Percentiles rank a stretch among this genome's conserved stretches.
Evolutionary conservation across 2,329 filamentous ascomycete species (phyloP).

Genomic region (Xylariaceae sp.): DNA sequence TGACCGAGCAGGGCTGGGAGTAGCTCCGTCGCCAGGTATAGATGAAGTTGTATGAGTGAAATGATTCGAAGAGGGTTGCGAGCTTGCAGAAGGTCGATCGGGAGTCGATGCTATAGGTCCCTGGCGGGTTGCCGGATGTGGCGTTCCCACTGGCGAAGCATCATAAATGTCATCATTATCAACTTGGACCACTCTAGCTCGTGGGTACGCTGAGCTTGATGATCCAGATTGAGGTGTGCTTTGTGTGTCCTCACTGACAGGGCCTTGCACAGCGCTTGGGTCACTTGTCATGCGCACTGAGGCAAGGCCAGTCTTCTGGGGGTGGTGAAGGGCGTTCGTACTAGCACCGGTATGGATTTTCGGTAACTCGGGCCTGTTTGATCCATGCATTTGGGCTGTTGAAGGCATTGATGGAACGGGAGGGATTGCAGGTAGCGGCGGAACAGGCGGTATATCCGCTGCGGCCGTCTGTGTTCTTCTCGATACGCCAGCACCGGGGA

Average conservation of each 20-base stretch:
- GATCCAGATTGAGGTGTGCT: neutral
- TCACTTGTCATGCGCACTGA: constrained; percentile 13
- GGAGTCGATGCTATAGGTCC: constrained; percentile 16
- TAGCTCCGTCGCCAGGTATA: constrained; percentile 22
- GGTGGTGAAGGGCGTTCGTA: constrained; percentile 18
- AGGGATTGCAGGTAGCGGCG: constrained; percentile 13
- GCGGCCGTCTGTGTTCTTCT: constrained; percentile 2
- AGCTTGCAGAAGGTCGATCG: constrained; percentile 22
- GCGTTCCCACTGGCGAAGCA: constrained; percentile 26
- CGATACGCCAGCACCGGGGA: constrained; percentile 33
- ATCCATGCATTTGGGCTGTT: constrained; percentile 1
- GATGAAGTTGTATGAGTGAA: constrained; percentile 20
- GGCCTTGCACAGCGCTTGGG: constrained; percentile 7
- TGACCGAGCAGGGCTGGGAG: constrained; percentile 14
- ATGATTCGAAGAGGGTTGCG: constrained; percentile 19
- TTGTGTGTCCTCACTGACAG: constrained; percentile 4
- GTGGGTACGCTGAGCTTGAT: neutral
- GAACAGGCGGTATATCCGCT: constrained; percentile 21
- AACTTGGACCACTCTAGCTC: neutral
- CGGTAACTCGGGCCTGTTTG: constrained; percentile 28
- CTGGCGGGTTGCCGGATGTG: constrained; percentile 21
- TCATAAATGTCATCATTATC: constrained; percentile 30
- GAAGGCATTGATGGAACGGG: constrained; percentile 11
- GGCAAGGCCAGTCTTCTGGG: constrained; percentile 18
- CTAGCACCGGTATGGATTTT: constrained; percentile 27